Conservation (phyloP, 1,139 yeast species). For the Magnusiomyces paraingens region DNA sequence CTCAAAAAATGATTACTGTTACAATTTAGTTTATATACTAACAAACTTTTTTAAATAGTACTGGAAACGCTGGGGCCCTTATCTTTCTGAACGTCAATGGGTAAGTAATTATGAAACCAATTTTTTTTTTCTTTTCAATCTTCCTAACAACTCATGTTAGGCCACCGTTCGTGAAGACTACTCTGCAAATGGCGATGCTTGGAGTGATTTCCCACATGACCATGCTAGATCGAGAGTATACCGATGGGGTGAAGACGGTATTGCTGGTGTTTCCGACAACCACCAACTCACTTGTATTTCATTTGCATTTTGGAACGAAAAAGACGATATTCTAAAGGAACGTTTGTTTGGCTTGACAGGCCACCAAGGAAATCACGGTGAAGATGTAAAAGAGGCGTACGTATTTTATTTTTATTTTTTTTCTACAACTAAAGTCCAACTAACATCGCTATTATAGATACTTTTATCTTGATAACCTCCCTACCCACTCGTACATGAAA, state of each 20-base stretch:
- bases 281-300: conserved; percentile 73
- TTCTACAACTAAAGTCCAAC: not conserved
- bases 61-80: conserved; percentile 93
- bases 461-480: conserved; percentile 83
- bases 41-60: conserved; percentile 33
- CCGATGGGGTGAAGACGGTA: conserved; percentile 96
- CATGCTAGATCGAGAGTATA: conserved; percentile 78
- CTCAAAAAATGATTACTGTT: not conserved
- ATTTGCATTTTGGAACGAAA: conserved; percentile 87
- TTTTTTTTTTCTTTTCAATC: not conserved
- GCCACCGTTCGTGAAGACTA: conserved; percentile 93
- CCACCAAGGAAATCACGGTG: conserved; percentile 94
- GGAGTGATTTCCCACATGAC: conserved; percentile 87
- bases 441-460: conserved; percentile 33
- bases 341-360: conserved; percentile 86
- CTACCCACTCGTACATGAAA: conserved; percentile 91
- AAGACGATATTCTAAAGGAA: conserved; percentile 82
- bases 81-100: conserved; percentile 89
- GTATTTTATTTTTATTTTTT: not conserved
- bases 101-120: conserved; percentile 23
- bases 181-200: conserved; percentile 78
- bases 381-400: conserved; percentile 75
- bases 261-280: conserved; percentile 86
- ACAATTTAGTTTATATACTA: not conserved
- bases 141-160: conserved; percentile 15